phyloP scores from a whole-genome alignment of 2,329 filamentous ascomycete species.

The Drechmeria coniospora region DNA sequence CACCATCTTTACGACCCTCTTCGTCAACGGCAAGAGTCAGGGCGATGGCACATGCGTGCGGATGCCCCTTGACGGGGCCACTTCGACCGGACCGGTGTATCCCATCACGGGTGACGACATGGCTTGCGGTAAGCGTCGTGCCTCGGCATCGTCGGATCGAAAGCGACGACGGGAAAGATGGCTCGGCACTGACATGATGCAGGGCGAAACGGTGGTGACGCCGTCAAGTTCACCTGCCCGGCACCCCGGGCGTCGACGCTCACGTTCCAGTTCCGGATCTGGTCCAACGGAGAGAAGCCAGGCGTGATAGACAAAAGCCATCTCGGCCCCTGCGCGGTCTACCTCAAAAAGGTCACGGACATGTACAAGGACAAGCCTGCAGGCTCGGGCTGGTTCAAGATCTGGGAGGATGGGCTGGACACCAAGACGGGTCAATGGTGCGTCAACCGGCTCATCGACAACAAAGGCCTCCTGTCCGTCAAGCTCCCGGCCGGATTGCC shows the following conservation, averaged over 20 bases:
- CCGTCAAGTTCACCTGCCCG: slow-evolving; percentile 33
- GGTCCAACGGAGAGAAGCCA: slow-evolving; percentile 36
- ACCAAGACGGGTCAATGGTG: slow-evolving; percentile 44
- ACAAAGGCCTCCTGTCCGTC: slow-evolving; percentile 48
- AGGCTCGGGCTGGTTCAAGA: slow-evolving; percentile 64
- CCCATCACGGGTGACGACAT: slow-evolving; percentile 45
- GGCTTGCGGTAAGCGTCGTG: slow-evolving; percentile 48
- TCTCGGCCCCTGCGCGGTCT: slow-evolving; percentile 57
- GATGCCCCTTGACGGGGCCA: slow-evolving; percentile 38
- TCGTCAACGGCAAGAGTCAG: slow-evolving; percentile 44
- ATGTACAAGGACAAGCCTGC: slow-evolving; percentile 35
- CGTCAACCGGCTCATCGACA: slow-evolving; percentile 50
- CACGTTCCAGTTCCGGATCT: slow-evolving; percentile 51
- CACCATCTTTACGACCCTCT: slow-evolving; percentile 49
- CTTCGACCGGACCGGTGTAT: slow-evolving; percentile 40
- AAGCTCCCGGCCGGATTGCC: slow-evolving; percentile 45
- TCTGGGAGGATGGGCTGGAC: slow-evolving; percentile 56
- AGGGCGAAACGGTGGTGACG: slow-evolving; percentile 27
- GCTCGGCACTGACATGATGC: background rate
- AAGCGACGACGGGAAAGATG: background rate
- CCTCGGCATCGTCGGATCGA: too few relatives aligned
- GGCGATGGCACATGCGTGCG: slow-evolving; percentile 60
- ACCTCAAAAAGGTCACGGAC: slow-evolving; percentile 53
- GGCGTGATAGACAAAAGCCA: slow-evolving; percentile 45
- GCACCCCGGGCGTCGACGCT: slow-evolving; percentile 37